Conservation (phyloP, 768 basidiomycete genomes). For the Lactarius quietus region DNA sequence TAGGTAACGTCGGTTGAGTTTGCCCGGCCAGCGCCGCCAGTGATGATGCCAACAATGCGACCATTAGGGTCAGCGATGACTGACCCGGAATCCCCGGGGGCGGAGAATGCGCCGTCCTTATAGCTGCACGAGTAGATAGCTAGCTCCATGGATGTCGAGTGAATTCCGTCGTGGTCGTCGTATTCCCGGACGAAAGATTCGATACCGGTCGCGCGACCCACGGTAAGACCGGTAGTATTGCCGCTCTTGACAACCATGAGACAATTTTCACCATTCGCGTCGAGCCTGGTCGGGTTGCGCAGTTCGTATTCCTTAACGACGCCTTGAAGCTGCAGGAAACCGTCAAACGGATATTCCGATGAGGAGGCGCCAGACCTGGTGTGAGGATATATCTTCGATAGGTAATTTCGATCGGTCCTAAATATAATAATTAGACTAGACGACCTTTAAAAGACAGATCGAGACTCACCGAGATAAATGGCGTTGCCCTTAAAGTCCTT, state of each 20-base stretch:
- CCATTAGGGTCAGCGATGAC: conserved; percentile 23
- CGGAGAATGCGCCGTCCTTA: conserved; percentile 26
- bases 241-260: conserved; percentile 29
- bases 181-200: conserved; percentile 28
- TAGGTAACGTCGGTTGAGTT: conserved; percentile 10
- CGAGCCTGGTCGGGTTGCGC: conserved; percentile 22
- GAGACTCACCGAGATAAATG: conserved; percentile 3
- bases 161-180: conserved; percentile 8
- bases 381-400: neutral
- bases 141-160: conserved; percentile 22
- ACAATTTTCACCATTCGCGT: conserved; percentile 22
- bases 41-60: conserved; percentile 26
- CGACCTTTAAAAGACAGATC: neutral
- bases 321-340: conserved; percentile 26
- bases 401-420: neutral
- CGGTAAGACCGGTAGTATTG: conserved; percentile 26
- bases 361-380: no score
- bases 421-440: conserved; percentile 15
- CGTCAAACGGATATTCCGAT: conserved; percentile 23
- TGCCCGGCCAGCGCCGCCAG: conserved; percentile 9
- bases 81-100: conserved; percentile 28
- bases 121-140: conserved; percentile 19
- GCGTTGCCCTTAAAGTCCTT: conserved; percentile 24
- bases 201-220: conserved; percentile 29
- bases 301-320: conserved; percentile 25